Base-by-base conservation (phyloP, 2,329 filamentous ascomycete genomes). In the Pyrenochaeta sp. region DNA sequence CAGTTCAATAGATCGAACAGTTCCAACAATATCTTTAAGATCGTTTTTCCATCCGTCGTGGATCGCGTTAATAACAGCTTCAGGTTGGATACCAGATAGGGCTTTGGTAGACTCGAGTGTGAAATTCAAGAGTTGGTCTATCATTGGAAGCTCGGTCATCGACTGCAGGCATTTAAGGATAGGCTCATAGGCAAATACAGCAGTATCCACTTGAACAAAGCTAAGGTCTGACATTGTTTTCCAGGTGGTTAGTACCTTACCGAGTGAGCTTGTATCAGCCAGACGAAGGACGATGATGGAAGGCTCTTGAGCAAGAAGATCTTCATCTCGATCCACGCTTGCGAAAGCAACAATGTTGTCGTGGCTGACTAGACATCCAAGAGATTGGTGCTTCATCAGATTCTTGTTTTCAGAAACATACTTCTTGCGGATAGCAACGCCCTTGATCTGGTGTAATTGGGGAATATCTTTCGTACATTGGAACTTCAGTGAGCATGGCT, bases 111-210 rank as follows among this genome's bases (percentile, higher is more conserved):
- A 55, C 7, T 49, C 53, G 11, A 62, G 49, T 2, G 48, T 45
- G 15, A 60, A 37, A 7, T 71, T 64, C 2, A 90, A 71, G 0
- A 90, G 63, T 29, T 83, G 76, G 1, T 83, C 68, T 2, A 82
- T 76, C 0, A 92, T 74, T 0, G 87, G 83, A 0, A 90, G 48
- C 1, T 86, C 80, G 0, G 67, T 75, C 20, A 85, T 84, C 0
- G 77, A 72, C 65, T 90, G 82, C 1, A 92, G 75, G 1, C 83
- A 80, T 42, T 81, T 72, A 4, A 92, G 68, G 1, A 92, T 80
- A 0, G 89, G 89, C 48, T 90, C 86, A 49, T 87, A 90, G 0
- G 88, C 85, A 66, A 91, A 92, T 0, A 88, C 80, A 0, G 88
- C 79, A 0, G 88, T 88, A 36, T 90, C 83, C 0, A 91, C 83